These are phyloP conservation scores for Candida pseudoviswanathii DNA, from an alignment of 1,139 yeast species.

Conservation along the genomic window DNA sequence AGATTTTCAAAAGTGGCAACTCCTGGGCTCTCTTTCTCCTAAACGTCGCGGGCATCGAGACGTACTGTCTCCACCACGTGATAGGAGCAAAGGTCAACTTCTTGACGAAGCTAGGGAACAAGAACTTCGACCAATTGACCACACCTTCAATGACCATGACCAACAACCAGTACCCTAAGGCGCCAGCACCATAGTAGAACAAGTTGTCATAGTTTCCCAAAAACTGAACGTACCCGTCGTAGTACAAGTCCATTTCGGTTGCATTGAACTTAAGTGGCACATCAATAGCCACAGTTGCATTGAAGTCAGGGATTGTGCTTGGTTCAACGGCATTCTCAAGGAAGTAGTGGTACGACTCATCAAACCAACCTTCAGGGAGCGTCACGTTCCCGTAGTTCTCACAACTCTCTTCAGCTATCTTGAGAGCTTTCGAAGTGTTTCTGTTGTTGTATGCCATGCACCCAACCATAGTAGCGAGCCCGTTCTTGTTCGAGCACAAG, in stretches of 20 bases:
- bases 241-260: constrained; percentile 16
- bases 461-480: constrained; percentile 21
- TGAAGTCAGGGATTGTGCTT: constrained; percentile 25
- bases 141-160: constrained; percentile 43
- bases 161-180: constrained; percentile 52
- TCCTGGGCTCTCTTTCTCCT: constrained; percentile 28
- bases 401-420: constrained; percentile 5
- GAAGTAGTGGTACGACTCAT: constrained; percentile 21
- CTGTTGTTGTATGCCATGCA: constrained; percentile 14
- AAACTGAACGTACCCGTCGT: constrained; percentile 27
- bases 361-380: constrained; percentile 20
- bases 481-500: constrained; percentile 16
- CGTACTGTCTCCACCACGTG: constrained; percentile 29
- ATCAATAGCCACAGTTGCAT: constrained; percentile 21
- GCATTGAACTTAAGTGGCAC: constrained; percentile 27
- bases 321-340: constrained; percentile 20
- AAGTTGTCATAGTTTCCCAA: constrained; percentile 41
- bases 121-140: constrained; percentile 40
- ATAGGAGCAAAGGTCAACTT: constrained; percentile 25
- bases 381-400: constrained; percentile 11
- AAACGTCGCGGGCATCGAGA: constrained; percentile 35
- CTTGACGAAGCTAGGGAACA: constrained; percentile 29
- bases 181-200: constrained; percentile 49
- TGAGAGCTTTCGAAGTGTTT: neutral
- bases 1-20: constrained; percentile 19